These are phyloP conservation scores for Raddia distichophylla DNA, from an alignment of 176 grass and related monocot genomes.

Conservation along the genomic window DNA sequence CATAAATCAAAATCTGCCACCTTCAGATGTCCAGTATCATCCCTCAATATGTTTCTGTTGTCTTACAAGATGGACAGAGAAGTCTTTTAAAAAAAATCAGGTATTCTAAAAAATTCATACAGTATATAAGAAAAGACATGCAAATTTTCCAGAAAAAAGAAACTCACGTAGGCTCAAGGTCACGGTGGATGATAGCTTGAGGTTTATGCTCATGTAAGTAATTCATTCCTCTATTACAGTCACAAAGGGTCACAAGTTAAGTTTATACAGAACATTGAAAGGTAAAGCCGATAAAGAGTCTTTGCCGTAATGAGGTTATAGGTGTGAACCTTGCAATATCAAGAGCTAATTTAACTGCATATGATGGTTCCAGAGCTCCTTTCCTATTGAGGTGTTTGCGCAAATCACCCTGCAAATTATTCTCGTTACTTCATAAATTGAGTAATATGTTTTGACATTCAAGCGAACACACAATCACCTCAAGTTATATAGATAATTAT, in stretches of 20 bases:
- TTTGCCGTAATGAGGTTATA: slow-evolving; percentile 19
- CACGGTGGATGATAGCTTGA: slow-evolving; percentile 90
- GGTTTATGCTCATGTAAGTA: slow-evolving; percentile 96
- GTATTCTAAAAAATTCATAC: slow-evolving; percentile 29
- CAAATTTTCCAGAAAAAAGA: slow-evolving; percentile 25
- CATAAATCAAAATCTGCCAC: slow-evolving; percentile 95
- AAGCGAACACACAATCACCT: neutral
- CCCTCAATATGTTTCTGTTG: slow-evolving; percentile 91
- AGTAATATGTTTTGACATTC: slow-evolving; percentile 6
- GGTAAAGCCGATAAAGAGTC: neutral
- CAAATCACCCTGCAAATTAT: slow-evolving; percentile 80
- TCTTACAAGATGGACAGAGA: slow-evolving; percentile 53
- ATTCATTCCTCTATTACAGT: slow-evolving; percentile 83
- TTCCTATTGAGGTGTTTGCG: slow-evolving; percentile 62
- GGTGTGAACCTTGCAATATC: slow-evolving; percentile 88
- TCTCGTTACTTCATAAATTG: slow-evolving; percentile 28
- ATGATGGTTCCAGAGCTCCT: slow-evolving; percentile 58
- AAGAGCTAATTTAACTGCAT: slow-evolving; percentile 88
- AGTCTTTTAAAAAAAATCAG: slow-evolving; percentile 45
- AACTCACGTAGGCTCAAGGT: slow-evolving; percentile 98
- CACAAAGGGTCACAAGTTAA: slow-evolving; percentile 32
- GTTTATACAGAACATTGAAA: slow-evolving; percentile 12
- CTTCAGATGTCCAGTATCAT: slow-evolving; percentile 95
- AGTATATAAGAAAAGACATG: neutral
- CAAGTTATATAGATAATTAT: slow-evolving; percentile 23